phyloP scores from a whole-genome alignment of 2,329 filamentous ascomycete genomes.

The Phaeophleospora eucalypticola region DNA sequence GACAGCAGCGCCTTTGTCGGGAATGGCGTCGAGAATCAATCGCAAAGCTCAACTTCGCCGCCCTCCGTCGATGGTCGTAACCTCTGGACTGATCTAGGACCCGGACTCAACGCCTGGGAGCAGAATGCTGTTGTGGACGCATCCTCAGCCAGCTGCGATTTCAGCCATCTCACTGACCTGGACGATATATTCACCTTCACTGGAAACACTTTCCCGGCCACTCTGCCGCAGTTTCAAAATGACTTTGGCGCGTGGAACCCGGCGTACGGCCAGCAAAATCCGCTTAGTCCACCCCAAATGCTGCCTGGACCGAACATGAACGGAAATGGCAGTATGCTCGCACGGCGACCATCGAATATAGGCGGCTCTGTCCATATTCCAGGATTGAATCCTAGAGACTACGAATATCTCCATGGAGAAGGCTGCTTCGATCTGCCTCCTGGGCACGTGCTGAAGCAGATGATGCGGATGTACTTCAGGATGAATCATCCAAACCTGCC shows the following conservation, averaged over 20 bases:
- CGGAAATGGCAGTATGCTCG: slow-evolving; percentile 5
- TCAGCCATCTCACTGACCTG: slow-evolving; percentile 20
- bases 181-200: slow-evolving; percentile 24
- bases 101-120: slow-evolving; percentile 16
- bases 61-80: slow-evolving; percentile 12
- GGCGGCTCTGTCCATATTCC: slow-evolving; percentile 15
- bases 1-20: slow-evolving; percentile 9
- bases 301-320: slow-evolving; percentile 11
- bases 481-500: slow-evolving; percentile 15
- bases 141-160: slow-evolving; percentile 19
- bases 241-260: slow-evolving; percentile 13
- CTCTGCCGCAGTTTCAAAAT: slow-evolving; percentile 10
- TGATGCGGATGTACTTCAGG: slow-evolving; percentile 14
- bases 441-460: slow-evolving; percentile 7
- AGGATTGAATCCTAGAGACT: slow-evolving; percentile 18
- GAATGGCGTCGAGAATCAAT: slow-evolving; percentile 15
- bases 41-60: slow-evolving; percentile 20
- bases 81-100: slow-evolving; percentile 15
- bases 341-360: slow-evolving; percentile 9
- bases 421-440: slow-evolving; percentile 18
- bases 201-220: slow-evolving; percentile 16
- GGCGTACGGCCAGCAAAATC: slow-evolving; percentile 9
- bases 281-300: slow-evolving; percentile 9
- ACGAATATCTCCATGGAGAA: slow-evolving; percentile 15
- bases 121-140: slow-evolving; percentile 15